These are phyloP conservation scores for Backusella luteola DNA, from an alignment of 192 early-diverging fungal genomes.

Conservation along the genomic window DNA sequence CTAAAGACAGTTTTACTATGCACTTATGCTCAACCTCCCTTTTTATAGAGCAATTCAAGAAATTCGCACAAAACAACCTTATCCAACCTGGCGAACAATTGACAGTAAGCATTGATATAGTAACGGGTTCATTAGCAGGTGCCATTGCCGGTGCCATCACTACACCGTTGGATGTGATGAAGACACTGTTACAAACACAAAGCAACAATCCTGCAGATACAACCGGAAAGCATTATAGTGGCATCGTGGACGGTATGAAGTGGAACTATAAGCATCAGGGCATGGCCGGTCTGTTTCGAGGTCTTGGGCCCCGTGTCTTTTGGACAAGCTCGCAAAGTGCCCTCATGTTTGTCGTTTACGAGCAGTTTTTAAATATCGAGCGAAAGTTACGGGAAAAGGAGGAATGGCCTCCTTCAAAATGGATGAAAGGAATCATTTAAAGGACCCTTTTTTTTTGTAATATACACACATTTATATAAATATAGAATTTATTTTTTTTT, in stretches of 20 bases:
- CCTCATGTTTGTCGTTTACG: constrained; percentile 73
- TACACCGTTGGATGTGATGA: constrained; percentile 58
- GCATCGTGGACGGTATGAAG: constrained; percentile 53
- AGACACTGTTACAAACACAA: constrained; percentile 58
- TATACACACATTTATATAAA: neutral
- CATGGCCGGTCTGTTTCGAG: constrained; percentile 65
- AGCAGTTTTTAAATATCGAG: constrained; percentile 52
- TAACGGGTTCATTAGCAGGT: constrained; percentile 52
- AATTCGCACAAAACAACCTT: constrained; percentile 39
- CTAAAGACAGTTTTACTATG: neutral
- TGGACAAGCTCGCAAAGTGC: constrained; percentile 70
- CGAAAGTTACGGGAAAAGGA: constrained; percentile 25
- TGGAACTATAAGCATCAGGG: constrained; percentile 59
- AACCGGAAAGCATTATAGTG: constrained; percentile 45
- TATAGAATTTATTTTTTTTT: neutral
- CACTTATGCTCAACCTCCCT: neutral
- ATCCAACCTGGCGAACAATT: constrained; percentile 40
- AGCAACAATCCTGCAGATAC: neutral
- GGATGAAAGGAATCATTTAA: neutral
- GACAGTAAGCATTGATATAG: constrained; percentile 43
- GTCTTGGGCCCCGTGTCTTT: constrained; percentile 68
- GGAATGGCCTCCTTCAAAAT: constrained; percentile 28
- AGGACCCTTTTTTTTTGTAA: neutral
- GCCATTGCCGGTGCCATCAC: constrained; percentile 57
- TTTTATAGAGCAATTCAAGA: constrained; percentile 54